Evolutionary conservation across 176 grass and related monocot genomes (phyloP).

Genomic region (Metroxylon sagu): DNA sequence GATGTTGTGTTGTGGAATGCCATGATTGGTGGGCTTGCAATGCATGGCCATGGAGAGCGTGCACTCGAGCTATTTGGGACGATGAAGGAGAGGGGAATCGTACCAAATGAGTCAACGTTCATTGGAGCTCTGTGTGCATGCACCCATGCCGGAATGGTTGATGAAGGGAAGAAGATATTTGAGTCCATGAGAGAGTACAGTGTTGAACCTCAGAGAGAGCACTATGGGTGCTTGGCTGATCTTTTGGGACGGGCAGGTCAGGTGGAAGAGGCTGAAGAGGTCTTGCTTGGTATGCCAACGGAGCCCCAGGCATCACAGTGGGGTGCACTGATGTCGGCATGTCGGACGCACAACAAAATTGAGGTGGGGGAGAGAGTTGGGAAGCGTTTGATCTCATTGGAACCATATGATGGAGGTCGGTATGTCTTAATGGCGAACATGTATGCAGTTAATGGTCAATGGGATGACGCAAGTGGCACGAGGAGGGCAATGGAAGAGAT

Average conservation of each 20-base stretch:
- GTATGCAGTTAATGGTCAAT: conserved; percentile 38
- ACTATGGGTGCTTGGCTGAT: conserved; percentile 56
- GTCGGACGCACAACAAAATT: conserved; percentile 31
- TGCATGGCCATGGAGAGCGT: conserved; percentile 30
- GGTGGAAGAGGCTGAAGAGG: conserved; percentile 34
- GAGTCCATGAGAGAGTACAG: conserved; percentile 30
- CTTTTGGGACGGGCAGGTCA: conserved; percentile 40
- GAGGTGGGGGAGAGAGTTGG: conserved; percentile 41
- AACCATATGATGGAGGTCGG: conserved; percentile 47
- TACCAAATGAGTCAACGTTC: conserved; percentile 39
- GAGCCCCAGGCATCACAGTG: conserved; percentile 56
- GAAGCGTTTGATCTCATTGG: conserved; percentile 47
- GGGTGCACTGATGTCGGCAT: conserved; percentile 60
- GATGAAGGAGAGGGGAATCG: conserved; percentile 30
- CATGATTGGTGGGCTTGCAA: conserved; percentile 50
- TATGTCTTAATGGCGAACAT: conserved; percentile 54
- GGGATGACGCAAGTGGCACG: conserved; percentile 36
- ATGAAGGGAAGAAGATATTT: conserved; percentile 43
- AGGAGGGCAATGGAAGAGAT: conserved; percentile 38
- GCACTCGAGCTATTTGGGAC: conserved; percentile 31
- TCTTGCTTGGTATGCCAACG: conserved; percentile 60
- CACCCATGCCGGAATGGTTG: conserved; percentile 39
- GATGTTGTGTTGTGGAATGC: conserved; percentile 63
- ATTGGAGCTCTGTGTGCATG: conserved; percentile 44
- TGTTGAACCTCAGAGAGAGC: conserved; percentile 45